Evolutionary conservation across 2,329 filamentous ascomycete species (phyloP), one percentile per base, ranked within the genome.

Genomic region (Botryotinia globosa): DNA sequence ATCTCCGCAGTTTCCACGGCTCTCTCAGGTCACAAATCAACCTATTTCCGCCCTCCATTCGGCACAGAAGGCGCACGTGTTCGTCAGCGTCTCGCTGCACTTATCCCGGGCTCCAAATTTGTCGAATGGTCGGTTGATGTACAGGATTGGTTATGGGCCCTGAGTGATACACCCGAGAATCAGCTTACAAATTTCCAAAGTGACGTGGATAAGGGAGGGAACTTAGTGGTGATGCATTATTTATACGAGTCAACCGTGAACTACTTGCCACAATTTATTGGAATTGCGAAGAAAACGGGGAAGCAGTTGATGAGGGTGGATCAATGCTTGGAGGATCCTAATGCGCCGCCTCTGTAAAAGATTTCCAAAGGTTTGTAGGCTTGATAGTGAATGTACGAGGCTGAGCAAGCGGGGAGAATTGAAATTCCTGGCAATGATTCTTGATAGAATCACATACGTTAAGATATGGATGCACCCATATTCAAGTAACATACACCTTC

Each of bases 41-140:
- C 80, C 56, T 92, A 92, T 82, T 92, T 92, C 85, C 87, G 90
- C 9, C 89, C 90, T 9, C 90, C 90, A 0, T 92, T 90, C 77
- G 90, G 90, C 58, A 91, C 85, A 44, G 87, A 92, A 78, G 90
- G 90, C 58, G 89, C 90, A 1, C 86, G 90, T 63, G 89, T 90
- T 82, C 86, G 90, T 6, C 87, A 91, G 79, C 85, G 88, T 58
- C 85, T 92, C 42, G 87, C 89, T 0, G 83, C 84, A 62, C 80
- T 80, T 25, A 84, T 86, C 32, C 82, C 84, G 2, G 84, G 86
- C 22, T 85, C 88, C 1, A 86, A 87, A 75, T 86, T 92, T 61
- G 86, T 91, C 69, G 89, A 88, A 80, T 92, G 90, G 90, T 89
- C 86, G 77, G 87, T 92, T 62, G 90, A 92, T 77, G 87, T 92